phyloP scores from a whole-genome alignment of 2,329 filamentous ascomycete genomes.

The Paracamarosporium sp. region DNA sequence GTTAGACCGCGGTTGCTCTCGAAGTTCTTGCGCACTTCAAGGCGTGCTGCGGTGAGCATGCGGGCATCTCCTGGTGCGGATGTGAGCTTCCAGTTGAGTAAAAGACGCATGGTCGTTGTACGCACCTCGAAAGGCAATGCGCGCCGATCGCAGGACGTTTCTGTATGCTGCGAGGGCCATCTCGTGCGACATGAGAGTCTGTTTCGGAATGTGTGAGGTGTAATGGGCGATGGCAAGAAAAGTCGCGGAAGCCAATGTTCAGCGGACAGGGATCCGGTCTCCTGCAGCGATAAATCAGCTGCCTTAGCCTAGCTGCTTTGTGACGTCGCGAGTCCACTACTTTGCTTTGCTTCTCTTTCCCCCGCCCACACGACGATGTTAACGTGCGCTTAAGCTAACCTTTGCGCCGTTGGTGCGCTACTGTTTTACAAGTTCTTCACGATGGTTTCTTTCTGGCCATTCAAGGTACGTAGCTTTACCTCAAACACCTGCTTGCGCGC shows the following conservation, averaged over 20 bases:
- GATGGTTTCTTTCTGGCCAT: conserved; percentile 89
- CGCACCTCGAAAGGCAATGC: conserved; percentile 82
- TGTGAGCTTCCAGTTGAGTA: conserved; percentile 12
- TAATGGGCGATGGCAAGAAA: conserved; percentile 22
- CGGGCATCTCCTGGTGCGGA: conserved; percentile 68
- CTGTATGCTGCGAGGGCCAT: conserved; percentile 81
- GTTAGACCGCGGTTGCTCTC: conserved; percentile 68
- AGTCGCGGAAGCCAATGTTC: conserved; percentile 23
- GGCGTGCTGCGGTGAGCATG: conserved; percentile 73
- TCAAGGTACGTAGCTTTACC: conserved; percentile 63
- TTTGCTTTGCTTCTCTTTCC: not conserved
- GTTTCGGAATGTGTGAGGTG: not conserved
- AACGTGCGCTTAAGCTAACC: conserved; percentile 27
- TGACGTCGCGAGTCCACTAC: conserved; percentile 25
- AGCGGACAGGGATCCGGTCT: conserved; percentile 23
- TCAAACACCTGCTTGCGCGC: conserved; percentile 5
- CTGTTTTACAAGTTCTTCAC: conserved; percentile 22
- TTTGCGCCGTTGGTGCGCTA: conserved; percentile 34
- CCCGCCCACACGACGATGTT: conserved; percentile 33
- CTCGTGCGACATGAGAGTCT: conserved; percentile 28
- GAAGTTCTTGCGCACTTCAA: conserved; percentile 77
- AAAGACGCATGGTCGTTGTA: not conserved
- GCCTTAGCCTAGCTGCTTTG: conserved; percentile 17
- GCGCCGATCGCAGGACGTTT: conserved; percentile 78
- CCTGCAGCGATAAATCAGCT: conserved; percentile 33